Base-by-base conservation (phyloP, 177 flowering plant genomes). In the Vitis hybrid region DNA sequence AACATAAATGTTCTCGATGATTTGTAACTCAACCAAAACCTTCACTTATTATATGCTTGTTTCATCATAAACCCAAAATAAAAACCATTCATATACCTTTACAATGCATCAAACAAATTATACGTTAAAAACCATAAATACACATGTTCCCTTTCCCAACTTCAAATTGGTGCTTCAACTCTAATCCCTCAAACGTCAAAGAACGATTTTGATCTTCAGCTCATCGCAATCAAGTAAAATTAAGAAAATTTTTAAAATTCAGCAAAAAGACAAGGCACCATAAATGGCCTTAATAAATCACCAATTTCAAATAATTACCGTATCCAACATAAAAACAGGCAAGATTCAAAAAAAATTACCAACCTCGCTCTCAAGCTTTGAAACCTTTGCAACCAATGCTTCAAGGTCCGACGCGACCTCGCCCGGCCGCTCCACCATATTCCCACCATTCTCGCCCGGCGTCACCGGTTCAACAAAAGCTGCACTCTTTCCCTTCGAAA, bases 331-430 rank as follows among this genome's bases (percentile, higher is more conserved):
- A 23, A 49, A 50, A 56, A 32, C 51, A 51, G 5, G 14, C 15
- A 6, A 30, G 1, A 30, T 13, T 59, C 6, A n/a, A 51, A 15
- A 32, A 23, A 39, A 1, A 45, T 2, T 10, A 55, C 84, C 32
- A 75, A 91, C 98, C 98, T 93, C 98, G 4, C 67, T 78, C 73
- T 91, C 91, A 2, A 93, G 85, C 79, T 74, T 76, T 1, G 85
- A 60, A 32, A 83, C 60, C 56, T 72, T 82, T 56, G 73, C 76
- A 4, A 62, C 66, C 75, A 85, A 64, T 8, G 78, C 87, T 32
- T 80, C 82, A 14, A 77, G 67, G 67, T 83, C 89, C 66, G 13
- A 69, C 11, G 39, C 75, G 82, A 19, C 59, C 52, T 55, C 75
- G 13, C 23, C 79, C 76, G 34, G 52, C 21, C 1, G 70, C 74